Percentiles rank a stretch among this genome's conserved stretches.
Evolutionary conservation across 441 rosid genomes (phyloP).

Genomic region (Melastoma candidum): DNA sequence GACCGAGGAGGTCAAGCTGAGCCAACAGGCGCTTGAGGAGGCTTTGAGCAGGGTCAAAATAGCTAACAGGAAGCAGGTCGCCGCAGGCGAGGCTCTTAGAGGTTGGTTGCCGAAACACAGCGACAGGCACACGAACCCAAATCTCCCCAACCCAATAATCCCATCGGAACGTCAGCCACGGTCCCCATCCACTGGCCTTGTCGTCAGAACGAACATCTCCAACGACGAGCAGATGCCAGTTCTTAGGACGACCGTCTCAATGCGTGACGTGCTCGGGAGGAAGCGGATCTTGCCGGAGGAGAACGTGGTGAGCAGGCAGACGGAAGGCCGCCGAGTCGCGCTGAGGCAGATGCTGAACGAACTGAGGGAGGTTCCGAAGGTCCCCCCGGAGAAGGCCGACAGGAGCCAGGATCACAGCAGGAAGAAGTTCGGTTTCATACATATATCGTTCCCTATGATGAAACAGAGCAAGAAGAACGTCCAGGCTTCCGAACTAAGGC

Average conservation of each 20-base stretch:
- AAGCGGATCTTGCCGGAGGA: slow-evolving; percentile 53
- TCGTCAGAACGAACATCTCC: slow-evolving; percentile 15
- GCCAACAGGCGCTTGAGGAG: slow-evolving; percentile 61
- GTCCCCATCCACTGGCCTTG: slow-evolving; percentile 11
- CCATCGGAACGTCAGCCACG: slow-evolving; percentile 12
- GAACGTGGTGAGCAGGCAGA: slow-evolving; percentile 31
- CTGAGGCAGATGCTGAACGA: slow-evolving; percentile 84
- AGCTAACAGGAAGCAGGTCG: slow-evolving; percentile 61
- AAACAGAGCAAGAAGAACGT: slow-evolving; percentile 65
- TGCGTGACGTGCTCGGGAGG: slow-evolving; percentile 76
- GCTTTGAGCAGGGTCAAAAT: slow-evolving; percentile 62
- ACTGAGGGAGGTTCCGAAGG: slow-evolving; percentile 49
- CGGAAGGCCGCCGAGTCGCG: slow-evolving; percentile 46
- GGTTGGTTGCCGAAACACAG: slow-evolving; percentile 47
- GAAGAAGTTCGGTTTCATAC: slow-evolving; percentile 91
- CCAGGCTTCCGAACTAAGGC: slow-evolving; percentile 18
- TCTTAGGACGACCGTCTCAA: slow-evolving; percentile 61
- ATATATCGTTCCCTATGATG: slow-evolving; percentile 66
- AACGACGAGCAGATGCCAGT: slow-evolving; percentile 37
- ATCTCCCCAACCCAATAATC: slow-evolving; percentile 25
- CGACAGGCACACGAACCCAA: slow-evolving; percentile 21
- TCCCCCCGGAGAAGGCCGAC: slow-evolving; percentile 27
- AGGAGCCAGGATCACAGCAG: slow-evolving; percentile 15
- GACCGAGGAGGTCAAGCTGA: slow-evolving; percentile 51
- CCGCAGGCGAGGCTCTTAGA: slow-evolving; percentile 63